These are phyloP conservation scores for Saccharomycopsis sp. DNA, from an alignment of 805 yeast genomes.

Conservation along the genomic window DNA sequence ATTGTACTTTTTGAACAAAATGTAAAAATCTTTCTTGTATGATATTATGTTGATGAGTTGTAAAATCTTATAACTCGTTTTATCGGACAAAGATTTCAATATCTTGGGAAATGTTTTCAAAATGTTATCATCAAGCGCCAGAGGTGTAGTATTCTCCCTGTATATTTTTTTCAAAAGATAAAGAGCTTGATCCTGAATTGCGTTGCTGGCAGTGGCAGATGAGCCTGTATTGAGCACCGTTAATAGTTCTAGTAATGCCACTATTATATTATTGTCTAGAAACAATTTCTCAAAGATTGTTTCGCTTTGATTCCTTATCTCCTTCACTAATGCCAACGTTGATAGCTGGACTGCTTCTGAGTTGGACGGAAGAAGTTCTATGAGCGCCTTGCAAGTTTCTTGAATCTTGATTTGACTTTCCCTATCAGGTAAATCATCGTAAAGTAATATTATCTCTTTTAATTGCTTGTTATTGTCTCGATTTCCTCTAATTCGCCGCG, in stretches of 20 bases:
- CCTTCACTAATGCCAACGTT: constrained; percentile 7
- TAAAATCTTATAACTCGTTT: background rate
- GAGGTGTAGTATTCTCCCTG: background rate
- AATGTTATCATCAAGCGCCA: constrained; percentile 11
- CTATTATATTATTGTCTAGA: constrained; percentile 5
- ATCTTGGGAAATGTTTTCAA: constrained; percentile 8
- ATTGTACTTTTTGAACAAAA: constrained; percentile 10
- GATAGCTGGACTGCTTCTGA: constrained; percentile 17
- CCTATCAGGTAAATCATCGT: constrained; percentile 7
- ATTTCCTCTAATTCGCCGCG: background rate
- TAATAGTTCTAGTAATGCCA: constrained; percentile 10
- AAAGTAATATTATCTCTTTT: constrained; percentile 7
- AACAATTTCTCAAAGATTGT: constrained; percentile 14
- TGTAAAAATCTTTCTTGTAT: constrained; percentile 4
- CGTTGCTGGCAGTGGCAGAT: background rate
- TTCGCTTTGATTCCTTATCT: constrained; percentile 8
- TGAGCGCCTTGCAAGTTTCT: constrained; percentile 15
- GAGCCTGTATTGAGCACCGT: background rate
- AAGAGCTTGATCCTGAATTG: background rate
- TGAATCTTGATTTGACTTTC: constrained; percentile 11
- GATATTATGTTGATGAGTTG: constrained; percentile 14
- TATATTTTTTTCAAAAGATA: background rate
- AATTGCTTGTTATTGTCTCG: background rate
- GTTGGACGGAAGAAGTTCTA: constrained; percentile 17
- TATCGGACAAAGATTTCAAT: background rate